Evolutionary conservation across 805 yeast species (phyloP).

Genomic region (Hanseniaspora hatyaiensis): DNA sequence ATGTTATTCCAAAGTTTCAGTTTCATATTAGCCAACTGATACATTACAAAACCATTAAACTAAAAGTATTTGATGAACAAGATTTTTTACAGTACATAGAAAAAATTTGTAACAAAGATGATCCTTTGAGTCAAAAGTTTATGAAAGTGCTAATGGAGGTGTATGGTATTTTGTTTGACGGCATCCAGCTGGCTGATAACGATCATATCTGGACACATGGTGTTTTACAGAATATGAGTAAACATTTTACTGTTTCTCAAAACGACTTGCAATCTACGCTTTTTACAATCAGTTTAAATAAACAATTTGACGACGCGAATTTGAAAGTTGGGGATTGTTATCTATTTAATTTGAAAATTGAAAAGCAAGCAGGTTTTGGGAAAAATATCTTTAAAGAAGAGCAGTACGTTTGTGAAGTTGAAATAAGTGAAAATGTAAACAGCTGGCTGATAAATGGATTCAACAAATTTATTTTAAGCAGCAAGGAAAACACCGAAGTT

Average conservation of each 20-base stretch:
- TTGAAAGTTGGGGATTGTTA: constrained; percentile 13
- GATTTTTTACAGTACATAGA: constrained; percentile 4
- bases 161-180: constrained; percentile 14
- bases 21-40: constrained; percentile 19
- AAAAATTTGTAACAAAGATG: neutral
- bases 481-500: constrained; percentile 23
- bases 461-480: constrained; percentile 38
- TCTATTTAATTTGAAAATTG: neutral
- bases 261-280: neutral
- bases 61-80: constrained; percentile 10
- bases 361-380: neutral
- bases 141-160: neutral
- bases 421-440: constrained; percentile 25
- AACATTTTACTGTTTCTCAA: neutral
- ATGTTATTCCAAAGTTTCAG: constrained; percentile 20
- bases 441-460: constrained; percentile 82
- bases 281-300: constrained; percentile 1
- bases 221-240: neutral
- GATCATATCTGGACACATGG: neutral
- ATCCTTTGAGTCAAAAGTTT: neutral
- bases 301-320: neutral
- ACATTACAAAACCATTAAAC: constrained; percentile 7
- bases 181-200: constrained; percentile 1
- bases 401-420: constrained; percentile 37
- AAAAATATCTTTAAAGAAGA: constrained; percentile 16